phyloP scores from a whole-genome alignment of 2,329 filamentous ascomycete species.

The Lomentospora prolificans region DNA sequence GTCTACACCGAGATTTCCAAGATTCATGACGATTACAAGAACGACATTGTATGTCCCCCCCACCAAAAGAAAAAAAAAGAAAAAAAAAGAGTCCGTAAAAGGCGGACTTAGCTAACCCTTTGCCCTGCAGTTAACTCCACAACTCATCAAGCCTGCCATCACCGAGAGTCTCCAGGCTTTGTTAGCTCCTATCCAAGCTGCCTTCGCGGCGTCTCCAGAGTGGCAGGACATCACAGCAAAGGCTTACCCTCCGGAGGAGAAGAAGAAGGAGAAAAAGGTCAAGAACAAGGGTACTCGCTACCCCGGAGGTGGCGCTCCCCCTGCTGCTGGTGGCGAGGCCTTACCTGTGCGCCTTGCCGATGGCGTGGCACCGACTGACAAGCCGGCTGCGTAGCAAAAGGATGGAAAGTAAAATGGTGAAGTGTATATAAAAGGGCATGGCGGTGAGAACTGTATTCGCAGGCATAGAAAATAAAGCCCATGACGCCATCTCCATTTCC shows the following conservation, averaged over 20 bases:
- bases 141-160: constrained; percentile 79
- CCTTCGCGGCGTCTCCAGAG: constrained; percentile 59
- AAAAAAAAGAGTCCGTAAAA: too few species aligned
- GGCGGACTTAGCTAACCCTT: too few species aligned
- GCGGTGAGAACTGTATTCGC: neutral
- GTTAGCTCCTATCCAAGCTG: constrained; percentile 65
- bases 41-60: constrained; percentile 64
- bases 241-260: constrained; percentile 66
- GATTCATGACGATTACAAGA: constrained; percentile 70
- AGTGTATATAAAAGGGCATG: neutral
- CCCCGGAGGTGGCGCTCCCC: constrained; percentile 30
- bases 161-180: constrained; percentile 63
- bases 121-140: constrained; percentile 56
- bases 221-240: constrained; percentile 63
- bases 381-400: neutral
- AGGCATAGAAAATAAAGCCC: neutral
- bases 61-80: too few species aligned
- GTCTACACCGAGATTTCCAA: constrained; percentile 68
- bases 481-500: neutral
- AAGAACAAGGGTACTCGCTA: constrained; percentile 66
- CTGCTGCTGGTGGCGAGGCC: neutral
- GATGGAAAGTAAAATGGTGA: neutral
- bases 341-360: neutral
- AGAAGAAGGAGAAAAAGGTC: constrained; percentile 65
- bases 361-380: neutral